Conservation (phyloP, 257 asterid species). For the Primulina eburnea region DNA sequence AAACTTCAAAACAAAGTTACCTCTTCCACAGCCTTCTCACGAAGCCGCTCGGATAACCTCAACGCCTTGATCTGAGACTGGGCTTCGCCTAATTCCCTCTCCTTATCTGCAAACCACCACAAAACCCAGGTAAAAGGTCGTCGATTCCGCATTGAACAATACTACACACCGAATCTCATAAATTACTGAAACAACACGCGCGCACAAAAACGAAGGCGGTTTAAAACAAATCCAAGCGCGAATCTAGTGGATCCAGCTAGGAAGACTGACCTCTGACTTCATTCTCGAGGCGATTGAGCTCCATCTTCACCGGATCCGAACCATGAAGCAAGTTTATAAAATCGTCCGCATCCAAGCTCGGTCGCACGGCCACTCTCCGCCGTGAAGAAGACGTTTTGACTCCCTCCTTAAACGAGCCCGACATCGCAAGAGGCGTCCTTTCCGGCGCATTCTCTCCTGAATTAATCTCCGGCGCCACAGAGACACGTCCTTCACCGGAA, state of each 20-base stretch:
- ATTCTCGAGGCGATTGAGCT: slow-evolving; percentile 98
- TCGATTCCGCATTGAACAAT: background rate
- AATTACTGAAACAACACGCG: background rate
- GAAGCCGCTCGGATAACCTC: slow-evolving; percentile 67
- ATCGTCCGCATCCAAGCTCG: slow-evolving; percentile 93
- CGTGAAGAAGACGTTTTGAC: slow-evolving; percentile 57
- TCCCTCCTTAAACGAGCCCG: slow-evolving; percentile 85
- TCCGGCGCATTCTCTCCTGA: slow-evolving; percentile 62
- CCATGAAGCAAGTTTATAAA: slow-evolving; percentile 90
- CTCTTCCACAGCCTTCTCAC: slow-evolving; percentile 97
- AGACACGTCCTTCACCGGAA: slow-evolving; percentile 66
- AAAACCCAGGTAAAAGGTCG: background rate
- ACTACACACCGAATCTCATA: background rate
- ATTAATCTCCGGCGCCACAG: slow-evolving; percentile 45
- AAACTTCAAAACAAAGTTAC: slow-evolving; percentile 28
- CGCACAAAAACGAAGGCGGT: slow-evolving; percentile 26
- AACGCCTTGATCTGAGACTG: slow-evolving; percentile 86
- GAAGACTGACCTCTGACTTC: slow-evolving; percentile 92
- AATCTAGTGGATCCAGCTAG: slow-evolving; percentile 57
- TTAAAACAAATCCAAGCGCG: slow-evolving; percentile 28
- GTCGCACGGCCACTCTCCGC: slow-evolving; percentile 75
- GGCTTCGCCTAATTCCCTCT: slow-evolving; percentile 84
- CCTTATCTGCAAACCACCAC: slow-evolving; percentile 53
- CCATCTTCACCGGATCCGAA: slow-evolving; percentile 99
- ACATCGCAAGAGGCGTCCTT: slow-evolving; percentile 53